Base-by-base conservation (phyloP, 2,329 filamentous ascomycete species). In the Calonectria hongkongensis region DNA sequence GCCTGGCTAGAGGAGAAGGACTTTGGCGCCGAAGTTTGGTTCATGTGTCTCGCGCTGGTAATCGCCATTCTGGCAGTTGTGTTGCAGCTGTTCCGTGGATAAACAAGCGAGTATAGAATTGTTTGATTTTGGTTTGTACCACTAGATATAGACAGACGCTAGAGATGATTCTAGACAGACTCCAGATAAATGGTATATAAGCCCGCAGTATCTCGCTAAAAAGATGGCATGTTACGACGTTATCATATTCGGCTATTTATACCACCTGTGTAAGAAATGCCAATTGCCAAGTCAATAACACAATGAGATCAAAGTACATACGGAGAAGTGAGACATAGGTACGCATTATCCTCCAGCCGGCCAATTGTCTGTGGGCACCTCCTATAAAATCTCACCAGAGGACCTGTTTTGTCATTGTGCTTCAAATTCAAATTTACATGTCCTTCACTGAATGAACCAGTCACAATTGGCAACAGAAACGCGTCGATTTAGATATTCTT, bases 1-100 rank as follows among this genome's bases (percentile, higher is more conserved):
- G 75, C 72, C 27, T 74, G 72, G 54, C 60, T 79, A 2, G 79
- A 79, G 43, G 72, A 78, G 6, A 39, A 74, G 21, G 68, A 76
- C 36, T 72, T 77, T 73, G 56, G 62, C 12, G 27, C 67, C n/a
- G 56, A 68, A 9, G 28, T 73, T 2, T 39, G 77, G 28, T 51
- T 76, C 8, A 60, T 66, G 39, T 39, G 69, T 5, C 9, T 79
- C 10, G 69, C 65, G 2, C 21, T 63, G 12, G 27, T 66, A 13
- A 21, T 74, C 25, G 58, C 69, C 10, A 12, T 73, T 5, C n/a
- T 73, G 18, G 58, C 68, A 1, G 16, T 56, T 18, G 45, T 47
- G 13, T 33, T 41, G 3, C 70, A 66, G 39, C 16, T 72, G 28
- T 48, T 39, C 43, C 43, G n/a, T 7, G 27, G 27, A 3, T 41